Base-by-base conservation (phyloP, 176 grass and related monocot species). In the Carex scoparia region DNA sequence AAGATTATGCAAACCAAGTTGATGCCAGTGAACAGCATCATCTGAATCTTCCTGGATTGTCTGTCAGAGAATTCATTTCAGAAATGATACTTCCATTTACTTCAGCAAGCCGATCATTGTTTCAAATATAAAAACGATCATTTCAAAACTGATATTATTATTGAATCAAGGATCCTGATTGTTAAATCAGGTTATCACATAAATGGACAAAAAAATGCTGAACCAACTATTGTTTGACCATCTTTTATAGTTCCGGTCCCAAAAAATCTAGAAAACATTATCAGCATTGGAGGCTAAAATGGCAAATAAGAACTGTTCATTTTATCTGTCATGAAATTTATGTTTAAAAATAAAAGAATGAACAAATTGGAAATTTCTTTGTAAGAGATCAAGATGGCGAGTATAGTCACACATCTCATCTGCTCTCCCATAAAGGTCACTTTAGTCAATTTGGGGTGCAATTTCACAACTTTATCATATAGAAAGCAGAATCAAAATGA, bases 11-110 rank as follows among this genome's bases (percentile, higher is more conserved):
- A 99, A 81, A 72, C 96, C 96, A 94, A 99, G 91, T 89, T 99
- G 96, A 95, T 99, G 93, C 96, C 96, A 99, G 42, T 99, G 96
- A 74, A 99, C 84, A 66, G 93, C 76, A 86, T 99, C 93, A 89
- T 99, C 93, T 78, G 91, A 89, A 84, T 99, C 96, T 84, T 95
- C 96, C 81, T 95, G 87, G 84, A 99, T 92, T 73, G 96, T 93
- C 96, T 99, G 88, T 40, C 33, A 87, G 42, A 86, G 28, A 88
- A 65, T 15, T 76, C 74, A 75, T 51, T 27, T 58, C 61, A 87
- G 60, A 63, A 89, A 78, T 4, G 75, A 63, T 64, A 78, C 6
- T 27, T 18, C 5, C 56, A 78, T 64, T 10, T 66, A 85, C 49
- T 67, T 53, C 8, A 83, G 40, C 42, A 54, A 78, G 42, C 44